Evolutionary conservation across 208 protist genomes (phyloP), one percentile per base, ranked within the genome.

Genomic region (Wallacemonas sp.): DNA sequence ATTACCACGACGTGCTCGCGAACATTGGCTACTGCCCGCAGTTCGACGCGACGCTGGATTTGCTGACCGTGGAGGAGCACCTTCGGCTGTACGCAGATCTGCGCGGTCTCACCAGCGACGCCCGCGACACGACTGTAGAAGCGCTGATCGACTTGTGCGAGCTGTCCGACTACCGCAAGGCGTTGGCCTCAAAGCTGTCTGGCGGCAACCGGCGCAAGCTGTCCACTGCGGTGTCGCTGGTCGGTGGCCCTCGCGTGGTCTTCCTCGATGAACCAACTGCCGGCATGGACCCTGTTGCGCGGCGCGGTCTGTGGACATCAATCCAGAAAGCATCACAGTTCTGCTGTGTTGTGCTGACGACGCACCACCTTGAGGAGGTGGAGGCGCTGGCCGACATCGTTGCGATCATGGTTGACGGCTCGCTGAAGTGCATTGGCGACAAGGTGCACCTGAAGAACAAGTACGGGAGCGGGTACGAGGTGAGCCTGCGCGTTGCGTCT

Each of bases 1-100:
- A 90, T 27, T 74, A 72, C 34, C 17, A 41, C 6, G 74, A 81
- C 26, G 83, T 81, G 19, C 63, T 87, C 29, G 78, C 24, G 32
- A 74, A 58, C 58, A 68, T 78, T 41, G 94, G 94, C 39, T 85
- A 97, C n/a, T 98, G 93, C 76, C 91, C 92, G 48, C 94, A 98
- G 77, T 92, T 92, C 69, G 90, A 96, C 73, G 74, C 95, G 29
- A 65, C 92, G 4, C 94, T 85, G 58, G 78, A 85, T 29, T 68
- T 95, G 49, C 66, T 98, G 38, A 98, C 90, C 34, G 73, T 83
- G 33, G 46, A 80, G 6, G 80, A 95, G 75, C 84, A 95, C 72
- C 68, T 75, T 21, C 55, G 64, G 39, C 26, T 82, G 54, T 82
- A 75, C 43, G 61, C 65, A 1, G 71, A 65, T 19, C 21, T 97